Conservation (phyloP, 73 alveolate species). For the Urostyla sp. region DNA sequence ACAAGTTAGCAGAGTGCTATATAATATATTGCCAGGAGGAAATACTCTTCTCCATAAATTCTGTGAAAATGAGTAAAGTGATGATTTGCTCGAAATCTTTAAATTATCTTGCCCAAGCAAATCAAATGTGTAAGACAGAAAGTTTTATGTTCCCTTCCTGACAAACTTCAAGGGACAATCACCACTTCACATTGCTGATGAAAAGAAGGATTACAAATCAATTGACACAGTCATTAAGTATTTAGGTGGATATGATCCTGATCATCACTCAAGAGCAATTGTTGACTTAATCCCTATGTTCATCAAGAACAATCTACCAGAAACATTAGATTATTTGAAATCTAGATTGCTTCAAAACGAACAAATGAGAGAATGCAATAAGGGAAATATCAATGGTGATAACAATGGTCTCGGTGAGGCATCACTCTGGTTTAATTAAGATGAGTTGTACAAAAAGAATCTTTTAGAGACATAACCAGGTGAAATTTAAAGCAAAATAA, state of each 20-base stretch:
- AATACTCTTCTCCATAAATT: conserved; percentile 19
- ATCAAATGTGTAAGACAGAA: conserved; percentile 3
- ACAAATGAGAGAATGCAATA: not conserved
- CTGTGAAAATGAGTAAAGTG: not conserved
- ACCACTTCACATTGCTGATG: conserved; percentile 10
- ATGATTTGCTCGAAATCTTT: not conserved
- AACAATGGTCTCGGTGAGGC: conserved; percentile 12
- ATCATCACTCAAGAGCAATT: conserved; percentile 55
- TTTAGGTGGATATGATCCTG: conserved; percentile 8
- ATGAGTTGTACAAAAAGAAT: not conserved
- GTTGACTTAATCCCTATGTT: not conserved
- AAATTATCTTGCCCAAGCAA: conserved; percentile 7
- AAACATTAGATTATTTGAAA: not conserved
- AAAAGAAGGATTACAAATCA: conserved; percentile 7
- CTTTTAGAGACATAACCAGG: conserved; percentile 15
- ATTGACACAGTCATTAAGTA: conserved; percentile 9
- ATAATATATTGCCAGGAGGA: conserved; percentile 49
- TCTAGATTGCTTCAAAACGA: conserved; percentile 22
- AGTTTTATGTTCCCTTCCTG: conserved; percentile 31
- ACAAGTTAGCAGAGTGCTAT: conserved; percentile 10
- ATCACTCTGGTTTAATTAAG: conserved; percentile 9
- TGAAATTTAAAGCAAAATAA: not conserved
- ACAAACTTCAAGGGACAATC: conserved; percentile 26
- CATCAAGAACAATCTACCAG: conserved; percentile 9
- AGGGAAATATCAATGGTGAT: not conserved